A percentile compares a stretch with the other conserved stretches of the same genome.
These are phyloP conservation scores for Limnanthes douglasii DNA, from an alignment of 345 rosid genomes.

Conservation along the genomic window DNA sequence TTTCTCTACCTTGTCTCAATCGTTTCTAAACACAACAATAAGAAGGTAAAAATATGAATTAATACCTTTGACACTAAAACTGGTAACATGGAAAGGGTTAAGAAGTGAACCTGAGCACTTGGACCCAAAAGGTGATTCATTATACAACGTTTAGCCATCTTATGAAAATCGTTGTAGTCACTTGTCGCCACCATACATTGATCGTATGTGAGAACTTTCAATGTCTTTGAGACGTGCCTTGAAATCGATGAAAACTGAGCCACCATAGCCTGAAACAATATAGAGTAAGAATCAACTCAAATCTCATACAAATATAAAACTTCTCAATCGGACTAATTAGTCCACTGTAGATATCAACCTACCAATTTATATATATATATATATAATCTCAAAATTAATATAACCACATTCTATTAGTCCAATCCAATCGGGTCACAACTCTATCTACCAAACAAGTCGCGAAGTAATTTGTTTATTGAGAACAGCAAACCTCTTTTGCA, in stretches of 20 bases:
- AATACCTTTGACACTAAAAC: background rate
- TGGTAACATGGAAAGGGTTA: background rate
- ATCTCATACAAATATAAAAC: background rate
- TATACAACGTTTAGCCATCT: constrained; percentile 36
- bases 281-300: background rate
- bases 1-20: constrained; percentile 38
- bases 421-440: too few relatives aligned
- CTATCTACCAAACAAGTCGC: background rate
- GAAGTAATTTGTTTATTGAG: background rate
- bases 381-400: constrained; percentile 3
- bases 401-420: background rate
- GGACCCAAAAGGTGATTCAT: constrained; percentile 43
- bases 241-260: constrained; percentile 65
- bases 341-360: too few relatives aligned
- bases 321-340: too few relatives aligned
- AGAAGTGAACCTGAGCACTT: constrained; percentile 50
- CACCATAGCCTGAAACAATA: constrained; percentile 66
- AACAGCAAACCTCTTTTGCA: constrained; percentile 56
- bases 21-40: constrained; percentile 26
- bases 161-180: constrained; percentile 74
- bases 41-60: too few relatives aligned
- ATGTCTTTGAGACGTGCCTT: constrained; percentile 58
- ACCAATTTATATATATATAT: too few relatives aligned
- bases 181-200: constrained; percentile 83
- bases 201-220: constrained; percentile 44